Conservation (phyloP, 31 red algal genomes). For the Bonnemaisonia californica region DNA sequence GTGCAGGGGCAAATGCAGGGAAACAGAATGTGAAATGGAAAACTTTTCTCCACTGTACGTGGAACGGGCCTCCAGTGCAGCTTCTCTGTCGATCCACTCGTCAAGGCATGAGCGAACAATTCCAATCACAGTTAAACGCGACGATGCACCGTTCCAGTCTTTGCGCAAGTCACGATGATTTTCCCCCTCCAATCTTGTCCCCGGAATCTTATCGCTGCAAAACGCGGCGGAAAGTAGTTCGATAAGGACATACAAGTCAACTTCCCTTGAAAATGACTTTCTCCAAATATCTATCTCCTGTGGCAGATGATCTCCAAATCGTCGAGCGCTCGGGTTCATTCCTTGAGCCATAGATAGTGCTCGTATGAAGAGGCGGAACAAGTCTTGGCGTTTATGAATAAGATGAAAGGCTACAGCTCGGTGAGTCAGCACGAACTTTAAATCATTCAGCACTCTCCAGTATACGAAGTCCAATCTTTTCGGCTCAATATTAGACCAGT, state of each 20-base stretch:
- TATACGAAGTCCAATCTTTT: slow-evolving; percentile 26
- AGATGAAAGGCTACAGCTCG: slow-evolving; percentile 71
- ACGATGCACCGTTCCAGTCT: slow-evolving; percentile 25
- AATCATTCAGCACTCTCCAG: slow-evolving; percentile 65
- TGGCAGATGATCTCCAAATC: slow-evolving; percentile 64
- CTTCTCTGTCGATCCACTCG: slow-evolving; percentile 75
- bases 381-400: slow-evolving; percentile 52
- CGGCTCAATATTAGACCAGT: slow-evolving; percentile 20
- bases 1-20: slow-evolving; percentile 85
- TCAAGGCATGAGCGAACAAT: slow-evolving; percentile 67
- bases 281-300: slow-evolving; percentile 46
- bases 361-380: slow-evolving; percentile 67
- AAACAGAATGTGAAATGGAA: slow-evolving; percentile 51
- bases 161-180: background rate
- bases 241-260: slow-evolving; percentile 67
- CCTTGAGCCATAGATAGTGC: slow-evolving; percentile 71
- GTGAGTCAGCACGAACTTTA: slow-evolving; percentile 84
- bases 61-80: slow-evolving; percentile 44
- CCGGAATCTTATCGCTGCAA: slow-evolving; percentile 19
- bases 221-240: slow-evolving; percentile 67
- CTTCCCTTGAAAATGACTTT: slow-evolving; percentile 54
- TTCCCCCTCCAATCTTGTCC: background rate
- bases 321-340: slow-evolving; percentile 60
- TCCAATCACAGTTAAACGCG: slow-evolving; percentile 40
- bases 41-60: slow-evolving; percentile 41